phyloP scores from a whole-genome alignment of 352 stramenopile genomes.

The Phytophthora sojae region DNA sequence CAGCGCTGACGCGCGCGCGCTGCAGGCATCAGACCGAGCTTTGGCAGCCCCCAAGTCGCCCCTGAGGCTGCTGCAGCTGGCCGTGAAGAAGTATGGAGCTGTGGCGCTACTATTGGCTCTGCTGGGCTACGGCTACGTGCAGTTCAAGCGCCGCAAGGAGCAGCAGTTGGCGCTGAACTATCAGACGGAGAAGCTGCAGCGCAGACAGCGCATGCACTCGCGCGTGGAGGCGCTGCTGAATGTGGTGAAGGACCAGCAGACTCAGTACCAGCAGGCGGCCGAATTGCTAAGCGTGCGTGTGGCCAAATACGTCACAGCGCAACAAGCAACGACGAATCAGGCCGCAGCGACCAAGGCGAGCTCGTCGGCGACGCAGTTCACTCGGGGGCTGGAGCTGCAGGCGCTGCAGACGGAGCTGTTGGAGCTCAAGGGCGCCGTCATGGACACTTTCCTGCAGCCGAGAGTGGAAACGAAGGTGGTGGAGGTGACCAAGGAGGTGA shows the following conservation, averaged over 20 bases:
- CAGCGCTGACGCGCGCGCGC: neutral
- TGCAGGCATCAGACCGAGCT: neutral
- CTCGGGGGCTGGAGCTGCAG: conserved; percentile 40
- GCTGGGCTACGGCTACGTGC: conserved; percentile 43
- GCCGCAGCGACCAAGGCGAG: conserved; percentile 12
- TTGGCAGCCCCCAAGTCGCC: conserved; percentile 15
- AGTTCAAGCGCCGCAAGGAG: conserved; percentile 31
- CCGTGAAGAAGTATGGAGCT: conserved; percentile 48
- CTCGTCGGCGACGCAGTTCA: conserved; percentile 13
- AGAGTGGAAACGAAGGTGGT: conserved; percentile 20
- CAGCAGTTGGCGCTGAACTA: conserved; percentile 43
- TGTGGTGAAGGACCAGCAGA: conserved; percentile 52
- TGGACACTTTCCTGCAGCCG: conserved; percentile 41
- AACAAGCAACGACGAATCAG: conserved; percentile 8
- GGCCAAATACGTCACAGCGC: conserved; percentile 31
- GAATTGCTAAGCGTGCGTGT: conserved; percentile 34
- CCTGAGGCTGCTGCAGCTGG: conserved; percentile 25
- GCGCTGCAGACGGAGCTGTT: conserved; percentile 44
- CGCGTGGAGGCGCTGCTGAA: conserved; percentile 42
- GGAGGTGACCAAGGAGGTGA: conserved; percentile 2
- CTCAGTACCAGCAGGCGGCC: conserved; percentile 50
- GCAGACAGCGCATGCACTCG: conserved; percentile 18
- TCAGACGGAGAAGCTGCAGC: conserved; percentile 28
- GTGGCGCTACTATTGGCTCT: conserved; percentile 41
- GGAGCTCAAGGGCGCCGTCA: conserved; percentile 43